Base-by-base conservation (phyloP, 345 rosid species). In the Euclidium syriacum region DNA sequence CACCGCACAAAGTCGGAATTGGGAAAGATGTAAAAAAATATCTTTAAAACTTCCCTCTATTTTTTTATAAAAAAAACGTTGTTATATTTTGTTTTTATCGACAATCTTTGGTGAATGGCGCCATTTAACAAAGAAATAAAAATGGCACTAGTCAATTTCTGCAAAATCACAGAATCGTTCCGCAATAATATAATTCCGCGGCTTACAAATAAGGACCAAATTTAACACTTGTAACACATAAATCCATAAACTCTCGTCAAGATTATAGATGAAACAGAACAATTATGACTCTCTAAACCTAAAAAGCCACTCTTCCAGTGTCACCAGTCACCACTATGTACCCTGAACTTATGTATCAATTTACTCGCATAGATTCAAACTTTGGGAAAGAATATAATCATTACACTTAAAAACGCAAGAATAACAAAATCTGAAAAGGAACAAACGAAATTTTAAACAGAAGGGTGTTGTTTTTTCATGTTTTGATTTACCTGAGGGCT, bases 381-480 rank as follows among this genome's bases (percentile, higher is more conserved):
- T 54, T 16, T 6, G 5, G 41, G 25, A 70, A 62, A 39, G 64
- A 55, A 70, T 70, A 63, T 47, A 36, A 62, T 63, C 46, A 70
- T 55, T 70, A 70, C 74, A 70, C 58, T 70, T 38, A 38, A 3
- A 12, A 30, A 34, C 38, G 7, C 24, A 59, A 25, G 52, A 53
- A 53, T 7, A 25, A 43, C 39, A 12, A 24, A 17, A 39, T 0
- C 33, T 29, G 33, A 9, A 25, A 58, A 54, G 26, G 26, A 58
- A 49, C 34, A 30, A 38, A 46, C 26, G 35, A 24, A 68, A 39
- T 10, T 34, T 52, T 20, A 53, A 69, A 62, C 62, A 49, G 18
- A 34, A 38, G 36, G n/a, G 3, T 9, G 10, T 10, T 49, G 46
- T 23, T 19, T 27, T 5, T 52, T 17, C 11, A 32, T 33, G 61